Evolutionary conservation across 257 asterid species (phyloP), one percentile per base, ranked within the genome.

Genomic region (Ilex aquifolium): DNA sequence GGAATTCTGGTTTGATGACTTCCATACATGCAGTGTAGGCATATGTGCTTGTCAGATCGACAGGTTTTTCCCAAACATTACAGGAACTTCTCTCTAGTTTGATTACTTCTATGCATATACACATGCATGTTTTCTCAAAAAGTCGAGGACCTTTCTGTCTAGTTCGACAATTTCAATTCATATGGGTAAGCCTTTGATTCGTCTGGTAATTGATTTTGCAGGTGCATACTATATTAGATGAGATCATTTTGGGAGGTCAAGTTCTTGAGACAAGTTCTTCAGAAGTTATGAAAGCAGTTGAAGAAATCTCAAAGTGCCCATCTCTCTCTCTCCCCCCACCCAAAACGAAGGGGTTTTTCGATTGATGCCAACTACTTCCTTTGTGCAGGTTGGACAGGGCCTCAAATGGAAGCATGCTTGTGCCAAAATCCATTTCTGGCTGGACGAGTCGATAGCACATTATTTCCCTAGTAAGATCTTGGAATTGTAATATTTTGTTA

Each of bases 151-250:
- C 5, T 36, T 36, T 36, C 42, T 36, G 7, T 36, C 42, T 4
- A 36, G 2, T 36, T 36, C 42, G 42, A 4, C 8, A 36, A 36
- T 36, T 36, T 36, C 42, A 36, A 0, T 36, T 36, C 8, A 8
- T 36, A 36, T 8, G 5, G 42, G 8, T 36, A 21, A 21, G 2
- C 42, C 42, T 36, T 36, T 36, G 7, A 36, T 36, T 36, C 8
- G 42, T 36, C 42, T 36, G 8, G 42, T 8, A 36, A 36, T 4
- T 36, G 5, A 36, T 36, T 36, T 36, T 36, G 5, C 83, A 89
- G 98, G 93, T 92, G 72, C 97, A 92, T 78, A 79, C 88, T 62
- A 79, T 92, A 66, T 73, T 92, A 79, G 96, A 92, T 61, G 99
- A 92, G 79, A 82, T 92, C 63, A 83, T 92, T 62, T 71, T 88